phyloP scores from a whole-genome alignment of 108 stramenopile species.

The Nitzschia sp. region DNA sequence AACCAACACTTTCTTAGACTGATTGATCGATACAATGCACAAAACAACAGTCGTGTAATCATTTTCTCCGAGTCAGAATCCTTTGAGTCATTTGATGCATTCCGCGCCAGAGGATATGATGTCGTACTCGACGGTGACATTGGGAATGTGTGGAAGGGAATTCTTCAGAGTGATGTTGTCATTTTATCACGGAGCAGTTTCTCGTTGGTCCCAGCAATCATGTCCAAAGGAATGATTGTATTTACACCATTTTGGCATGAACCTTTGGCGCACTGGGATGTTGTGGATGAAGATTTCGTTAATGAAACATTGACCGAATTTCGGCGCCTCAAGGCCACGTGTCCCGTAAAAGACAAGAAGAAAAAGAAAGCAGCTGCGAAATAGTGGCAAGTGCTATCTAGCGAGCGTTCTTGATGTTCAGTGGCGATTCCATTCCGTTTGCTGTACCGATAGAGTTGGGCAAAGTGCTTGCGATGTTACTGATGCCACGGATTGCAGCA shows the following conservation, averaged over 20 bases:
- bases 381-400: too few relatives aligned
- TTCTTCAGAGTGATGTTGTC: constrained; percentile 22
- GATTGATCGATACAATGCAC: constrained; percentile 23
- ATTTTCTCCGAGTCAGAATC: constrained; percentile 29
- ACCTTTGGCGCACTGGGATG: constrained; percentile 21
- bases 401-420: too few relatives aligned
- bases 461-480: too few relatives aligned
- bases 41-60: constrained; percentile 12
- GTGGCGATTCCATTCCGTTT: too few relatives aligned
- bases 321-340: constrained; percentile 17
- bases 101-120: constrained; percentile 3
- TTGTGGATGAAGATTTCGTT: constrained; percentile 14
- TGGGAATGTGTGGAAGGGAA: constrained; percentile 19
- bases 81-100: constrained; percentile 20
- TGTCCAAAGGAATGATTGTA: constrained; percentile 18
- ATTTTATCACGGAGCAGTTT: constrained; percentile 18
- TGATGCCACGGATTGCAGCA: too few relatives aligned
- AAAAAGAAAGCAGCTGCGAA: neutral
- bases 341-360: constrained; percentile 6
- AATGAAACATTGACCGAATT: constrained; percentile 18
- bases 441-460: too few relatives aligned
- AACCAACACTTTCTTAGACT: constrained; percentile 23
- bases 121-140: constrained; percentile 21
- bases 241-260: constrained; percentile 36
- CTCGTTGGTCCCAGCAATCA: constrained; percentile 17